phyloP scores from a whole-genome alignment of 176 grass and related monocot genomes.

The Oryza officinalis region DNA sequence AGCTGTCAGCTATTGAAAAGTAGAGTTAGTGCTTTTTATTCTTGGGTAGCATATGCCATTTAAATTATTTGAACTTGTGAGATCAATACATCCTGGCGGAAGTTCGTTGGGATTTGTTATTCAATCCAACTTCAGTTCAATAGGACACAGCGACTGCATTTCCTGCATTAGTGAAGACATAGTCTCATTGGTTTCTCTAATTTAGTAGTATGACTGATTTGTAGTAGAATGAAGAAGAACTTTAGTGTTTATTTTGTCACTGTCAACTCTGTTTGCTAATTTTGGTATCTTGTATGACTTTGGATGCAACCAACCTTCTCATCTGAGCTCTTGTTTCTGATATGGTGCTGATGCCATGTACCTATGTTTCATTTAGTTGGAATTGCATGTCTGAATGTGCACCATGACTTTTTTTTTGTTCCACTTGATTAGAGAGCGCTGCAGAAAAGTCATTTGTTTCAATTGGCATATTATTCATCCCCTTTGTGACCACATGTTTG shows the following conservation, averaged over 20 bases:
- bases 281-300: constrained; percentile 6
- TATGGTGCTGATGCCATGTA: neutral
- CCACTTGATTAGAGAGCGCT: constrained; percentile 16
- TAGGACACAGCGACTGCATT: no score
- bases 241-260: neutral
- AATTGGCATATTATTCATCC: neutral
- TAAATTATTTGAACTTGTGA: neutral
- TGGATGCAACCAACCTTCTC: constrained; percentile 1
- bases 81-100: neutral
- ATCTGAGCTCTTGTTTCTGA: constrained; percentile 8
- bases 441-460: neutral
- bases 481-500: neutral
- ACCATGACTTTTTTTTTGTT: neutral
- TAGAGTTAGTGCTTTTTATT: neutral
- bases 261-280: neutral
- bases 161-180: no score
- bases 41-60: neutral
- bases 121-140: no score
- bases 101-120: no score
- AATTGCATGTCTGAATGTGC: neutral
- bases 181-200: no score
- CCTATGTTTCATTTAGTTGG: neutral
- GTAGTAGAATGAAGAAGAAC: no score
- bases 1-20: neutral
- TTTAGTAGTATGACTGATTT: no score